Evolutionary conservation across 371 early-diverging fungal genomes (phyloP).

Genomic region (Mortierella sp.): DNA sequence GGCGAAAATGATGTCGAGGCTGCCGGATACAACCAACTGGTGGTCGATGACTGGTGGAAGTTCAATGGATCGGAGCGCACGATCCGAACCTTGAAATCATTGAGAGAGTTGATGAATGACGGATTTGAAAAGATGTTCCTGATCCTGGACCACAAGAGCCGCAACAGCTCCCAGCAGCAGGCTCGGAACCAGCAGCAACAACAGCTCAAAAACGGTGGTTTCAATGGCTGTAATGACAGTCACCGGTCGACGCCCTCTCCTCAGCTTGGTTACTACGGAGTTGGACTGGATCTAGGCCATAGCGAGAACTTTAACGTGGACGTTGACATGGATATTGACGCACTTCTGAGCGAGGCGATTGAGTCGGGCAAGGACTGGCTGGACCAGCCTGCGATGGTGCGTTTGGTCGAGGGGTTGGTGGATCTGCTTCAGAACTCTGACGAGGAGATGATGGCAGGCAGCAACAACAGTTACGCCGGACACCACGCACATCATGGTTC

Average conservation of each 20-base stretch:
- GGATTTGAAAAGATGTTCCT: conserved; percentile 54
- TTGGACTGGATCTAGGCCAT: conserved; percentile 39
- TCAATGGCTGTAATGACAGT: conserved; percentile 18
- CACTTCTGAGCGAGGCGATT: conserved; percentile 35
- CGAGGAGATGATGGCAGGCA: conserved; percentile 43
- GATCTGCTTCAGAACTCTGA: conserved; percentile 48
- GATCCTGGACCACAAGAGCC: conserved; percentile 49
- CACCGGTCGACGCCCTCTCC: conserved; percentile 45
- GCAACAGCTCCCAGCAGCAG: conserved; percentile 35
- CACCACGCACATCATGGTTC: conserved; percentile 11
- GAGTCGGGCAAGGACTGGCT: conserved; percentile 55
- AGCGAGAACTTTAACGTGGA: conserved; percentile 16
- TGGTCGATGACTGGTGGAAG: conserved; percentile 53
- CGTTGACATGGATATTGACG: conserved; percentile 46
- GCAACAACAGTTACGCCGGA: conserved; percentile 5
- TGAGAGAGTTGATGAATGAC: conserved; percentile 48
- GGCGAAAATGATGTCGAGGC: conserved; percentile 52
- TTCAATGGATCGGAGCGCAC: conserved; percentile 53
- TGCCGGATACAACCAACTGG: conserved; percentile 40
- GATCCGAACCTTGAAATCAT: conserved; percentile 35
- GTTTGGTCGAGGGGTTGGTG: conserved; percentile 42
- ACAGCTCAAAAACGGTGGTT: conserved; percentile 10
- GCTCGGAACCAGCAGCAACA: conserved; percentile 24
- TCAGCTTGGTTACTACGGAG: conserved; percentile 51
- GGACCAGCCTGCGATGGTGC: conserved; percentile 54